Percentiles rank a stretch among this genome's conserved stretches.
These are phyloP conservation scores for Nitzschia sp. DNA, from an alignment of 108 stramenopile genomes.

Conservation along the genomic window DNA sequence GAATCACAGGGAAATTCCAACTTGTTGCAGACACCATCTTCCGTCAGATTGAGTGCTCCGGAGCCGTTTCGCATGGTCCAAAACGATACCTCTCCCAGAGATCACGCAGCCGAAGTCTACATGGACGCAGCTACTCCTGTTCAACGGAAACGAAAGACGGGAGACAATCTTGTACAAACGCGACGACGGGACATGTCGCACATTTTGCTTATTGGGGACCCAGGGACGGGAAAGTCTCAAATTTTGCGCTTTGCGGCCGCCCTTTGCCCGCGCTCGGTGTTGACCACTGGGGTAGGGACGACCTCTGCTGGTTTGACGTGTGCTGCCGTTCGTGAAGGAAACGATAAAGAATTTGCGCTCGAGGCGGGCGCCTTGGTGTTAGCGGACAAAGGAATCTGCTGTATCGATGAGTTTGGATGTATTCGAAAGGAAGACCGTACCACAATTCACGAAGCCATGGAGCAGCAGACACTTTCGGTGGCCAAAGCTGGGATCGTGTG, in stretches of 20 bases:
- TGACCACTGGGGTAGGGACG: slow-evolving; percentile 98
- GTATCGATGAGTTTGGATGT: slow-evolving; percentile 96
- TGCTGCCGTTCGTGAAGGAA: slow-evolving; percentile 92
- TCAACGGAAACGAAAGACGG: not conserved
- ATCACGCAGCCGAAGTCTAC: not conserved
- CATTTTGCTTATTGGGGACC: slow-evolving; percentile 88
- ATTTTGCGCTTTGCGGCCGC: slow-evolving; percentile 94
- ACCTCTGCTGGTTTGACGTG: slow-evolving; percentile 98
- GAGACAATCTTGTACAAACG: slow-evolving; percentile 45
- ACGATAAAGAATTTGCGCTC: slow-evolving; percentile 88
- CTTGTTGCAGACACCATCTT: not conserved
- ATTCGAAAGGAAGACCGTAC: slow-evolving; percentile 81
- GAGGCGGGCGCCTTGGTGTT: slow-evolving; percentile 98
- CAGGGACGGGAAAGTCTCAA: slow-evolving; percentile 79
- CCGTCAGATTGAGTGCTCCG: slow-evolving; percentile 25
- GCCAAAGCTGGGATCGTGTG: slow-evolving; percentile 98
- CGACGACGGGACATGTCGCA: slow-evolving; percentile 84
- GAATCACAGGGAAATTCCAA: not conserved
- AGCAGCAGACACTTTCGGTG: slow-evolving; percentile 95
- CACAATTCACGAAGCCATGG: slow-evolving; percentile 99
- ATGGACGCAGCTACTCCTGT: slow-evolving; percentile 1
- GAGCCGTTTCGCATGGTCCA: slow-evolving; percentile 54
- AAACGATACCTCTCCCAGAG: not conserved
- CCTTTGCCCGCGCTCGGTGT: slow-evolving; percentile 86
- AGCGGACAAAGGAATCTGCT: slow-evolving; percentile 95